Conservation (phyloP, 2,329 filamentous ascomycete genomes). For the Aspergillus neotritici region DNA sequence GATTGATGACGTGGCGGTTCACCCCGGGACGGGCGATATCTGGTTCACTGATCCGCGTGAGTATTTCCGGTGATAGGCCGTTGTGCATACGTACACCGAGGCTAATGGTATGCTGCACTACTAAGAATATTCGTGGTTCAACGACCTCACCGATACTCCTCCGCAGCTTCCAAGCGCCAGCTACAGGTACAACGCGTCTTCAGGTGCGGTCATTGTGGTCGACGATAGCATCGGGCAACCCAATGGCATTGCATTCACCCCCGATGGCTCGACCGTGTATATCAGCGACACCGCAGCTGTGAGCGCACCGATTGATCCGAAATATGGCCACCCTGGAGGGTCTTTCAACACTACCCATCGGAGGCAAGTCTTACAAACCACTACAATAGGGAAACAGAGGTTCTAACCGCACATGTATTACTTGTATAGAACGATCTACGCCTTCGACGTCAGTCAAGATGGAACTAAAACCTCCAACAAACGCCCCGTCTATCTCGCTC, state of each 20-base stretch:
- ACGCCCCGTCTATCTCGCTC: constrained; percentile 36
- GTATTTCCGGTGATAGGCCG: constrained; percentile 25
- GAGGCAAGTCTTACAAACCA: constrained; percentile 7
- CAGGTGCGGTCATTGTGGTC: constrained; percentile 38
- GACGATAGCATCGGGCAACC: constrained; percentile 39
- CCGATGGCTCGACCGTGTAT: constrained; percentile 42
- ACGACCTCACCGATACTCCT: constrained; percentile 31
- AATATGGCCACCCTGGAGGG: constrained; percentile 19
- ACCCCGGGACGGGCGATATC: constrained; percentile 43
- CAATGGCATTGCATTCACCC: constrained; percentile 44
- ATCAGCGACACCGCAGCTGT: constrained; percentile 39
- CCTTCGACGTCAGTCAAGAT: constrained; percentile 35
- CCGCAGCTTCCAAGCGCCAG: constrained; percentile 27
- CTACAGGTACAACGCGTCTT: constrained; percentile 41
- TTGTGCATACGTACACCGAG: constrained; percentile 13
- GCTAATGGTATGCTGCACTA: too few relatives aligned
- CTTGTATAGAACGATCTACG: constrained; percentile 30
- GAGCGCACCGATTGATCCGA: constrained; percentile 18
- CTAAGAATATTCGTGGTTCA: constrained; percentile 33
- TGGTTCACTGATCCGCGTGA: constrained; percentile 47
- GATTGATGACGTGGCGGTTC: constrained; percentile 16
- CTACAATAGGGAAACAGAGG: not conserved
- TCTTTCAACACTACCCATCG: constrained; percentile 27
- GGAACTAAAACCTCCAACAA: constrained; percentile 34
- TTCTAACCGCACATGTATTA: not conserved